Evolutionary conservation across 768 basidiomycete species (phyloP).

Genomic region (Leucosporidium yakuticum): DNA sequence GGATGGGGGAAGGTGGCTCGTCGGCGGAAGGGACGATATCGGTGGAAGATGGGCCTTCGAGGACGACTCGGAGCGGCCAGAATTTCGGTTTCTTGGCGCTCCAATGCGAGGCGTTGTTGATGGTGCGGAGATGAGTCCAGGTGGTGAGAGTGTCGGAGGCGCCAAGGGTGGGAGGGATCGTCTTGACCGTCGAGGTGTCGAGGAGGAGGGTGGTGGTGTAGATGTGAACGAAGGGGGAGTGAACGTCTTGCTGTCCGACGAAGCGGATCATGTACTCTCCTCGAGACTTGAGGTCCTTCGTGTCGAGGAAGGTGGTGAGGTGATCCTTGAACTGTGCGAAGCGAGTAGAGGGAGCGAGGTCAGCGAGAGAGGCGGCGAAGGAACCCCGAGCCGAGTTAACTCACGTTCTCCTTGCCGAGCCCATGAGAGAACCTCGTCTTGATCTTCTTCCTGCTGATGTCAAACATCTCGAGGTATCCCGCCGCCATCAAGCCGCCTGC

Average conservation of each 20-base stretch:
- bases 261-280: slow-evolving; percentile 31
- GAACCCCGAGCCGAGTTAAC: neutral
- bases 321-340: slow-evolving; percentile 9
- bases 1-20: neutral
- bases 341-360: neutral
- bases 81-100: slow-evolving; percentile 29
- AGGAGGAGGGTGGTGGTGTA: slow-evolving; percentile 9
- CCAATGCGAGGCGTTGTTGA: slow-evolving; percentile 8
- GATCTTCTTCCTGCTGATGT: slow-evolving; percentile 26
- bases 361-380: neutral
- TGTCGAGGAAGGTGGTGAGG: slow-evolving; percentile 16
- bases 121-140: slow-evolving; percentile 16
- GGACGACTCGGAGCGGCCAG: slow-evolving; percentile 27
- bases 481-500: neutral
- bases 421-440: slow-evolving; percentile 20
- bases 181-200: neutral
- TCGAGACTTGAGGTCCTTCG: slow-evolving; percentile 3
- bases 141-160: neutral
- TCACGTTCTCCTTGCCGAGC: slow-evolving; percentile 20
- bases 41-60: slow-evolving; percentile 9
- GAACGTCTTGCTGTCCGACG: slow-evolving; percentile 12
- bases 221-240: slow-evolving; percentile 22
- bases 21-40: neutral
- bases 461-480: slow-evolving; percentile 20
- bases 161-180: neutral